Evolutionary conservation across 805 yeast species (phyloP), one percentile per base, ranked within the genome.

Genomic region (Pichia rugopelliculosa): DNA sequence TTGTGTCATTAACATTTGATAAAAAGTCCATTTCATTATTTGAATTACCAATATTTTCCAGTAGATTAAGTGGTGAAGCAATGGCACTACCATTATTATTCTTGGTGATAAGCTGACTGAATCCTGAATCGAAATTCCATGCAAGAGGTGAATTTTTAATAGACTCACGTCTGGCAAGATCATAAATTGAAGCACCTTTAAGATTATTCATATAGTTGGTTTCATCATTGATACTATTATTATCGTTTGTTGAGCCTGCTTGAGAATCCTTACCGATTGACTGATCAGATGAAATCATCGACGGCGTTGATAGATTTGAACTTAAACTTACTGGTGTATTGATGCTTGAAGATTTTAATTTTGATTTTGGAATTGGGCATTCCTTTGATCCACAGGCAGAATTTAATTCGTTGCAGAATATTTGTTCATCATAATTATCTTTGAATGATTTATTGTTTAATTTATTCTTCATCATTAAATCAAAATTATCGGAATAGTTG

Each of bases 311-410:
- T 1, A 46, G 21, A 17, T 15, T 17, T 11, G 44, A 47, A 20
- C 21, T 37, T 22, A 15, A 6, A 13, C 10, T 37, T 37, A 12
- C 7, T 11, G 24, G 6, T 4, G 23, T 20, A 15, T 11, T 20
- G 39, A 36, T 3, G 36, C n/a, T 34, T 37, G 27, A 7, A 42
- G 36, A 12, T 24, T 17, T 15, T 24, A 44, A 39, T 23, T 42
- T 50, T 20, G 21, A 59, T 56, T 67, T 64, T 3, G 96, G 95
- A 4, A 82, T 61, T 4, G 93, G 96, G 53, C 76, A 67, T 15
- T 73, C 73, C 56, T 72, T 80, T 7, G 82, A 81, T 17, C 96
- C 97, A 66, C 97, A 90, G 1, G 89, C 97, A 62, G 80, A 75
- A 52, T 78, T 76, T 59, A 91, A 73, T 56, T 81, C 78, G 23